Percentiles rank a stretch among this genome's conserved stretches.
Evolutionary conservation across 2,329 filamentous ascomycete species (phyloP).

Genomic region (Aspergillus bombycis): DNA sequence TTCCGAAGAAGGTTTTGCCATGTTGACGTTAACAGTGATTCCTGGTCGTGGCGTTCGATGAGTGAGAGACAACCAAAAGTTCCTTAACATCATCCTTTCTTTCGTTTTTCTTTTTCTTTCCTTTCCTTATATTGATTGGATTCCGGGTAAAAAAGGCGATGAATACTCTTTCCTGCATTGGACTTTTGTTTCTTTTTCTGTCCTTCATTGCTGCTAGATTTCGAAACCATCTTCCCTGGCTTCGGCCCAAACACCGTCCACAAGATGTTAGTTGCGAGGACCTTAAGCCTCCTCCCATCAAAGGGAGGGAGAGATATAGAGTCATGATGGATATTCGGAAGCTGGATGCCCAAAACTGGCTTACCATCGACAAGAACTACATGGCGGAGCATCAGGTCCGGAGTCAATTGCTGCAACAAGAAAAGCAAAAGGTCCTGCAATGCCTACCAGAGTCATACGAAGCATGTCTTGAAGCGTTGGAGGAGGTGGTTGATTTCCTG

Average conservation of each 20-base stretch:
- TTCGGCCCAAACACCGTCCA: constrained; percentile 11
- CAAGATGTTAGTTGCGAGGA: constrained; percentile 27
- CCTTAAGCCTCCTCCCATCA: constrained; percentile 41
- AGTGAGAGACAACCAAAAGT: constrained; percentile 16
- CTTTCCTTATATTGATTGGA: constrained; percentile 10
- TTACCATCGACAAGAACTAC: constrained; percentile 53
- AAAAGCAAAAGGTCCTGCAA: constrained; percentile 48
- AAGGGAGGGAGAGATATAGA: constrained; percentile 42
- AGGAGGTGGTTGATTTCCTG: constrained; percentile 51
- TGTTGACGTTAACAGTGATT: constrained; percentile 20
- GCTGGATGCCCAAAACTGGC: constrained; percentile 52
- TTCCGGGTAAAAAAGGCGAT: constrained; percentile 31
- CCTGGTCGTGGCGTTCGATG: constrained; percentile 20
- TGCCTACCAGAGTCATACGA: constrained; percentile 48
- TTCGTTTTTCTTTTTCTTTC: constrained; percentile 11
- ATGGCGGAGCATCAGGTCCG: constrained; percentile 48
- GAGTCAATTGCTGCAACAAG: constrained; percentile 42
- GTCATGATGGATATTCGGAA: constrained; percentile 54
- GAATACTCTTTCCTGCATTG: constrained; percentile 35
- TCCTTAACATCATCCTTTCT: constrained; percentile 15
- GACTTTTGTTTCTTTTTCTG: constrained; percentile 33
- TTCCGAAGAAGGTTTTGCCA: constrained; percentile 16
- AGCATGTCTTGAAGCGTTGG: constrained; percentile 53
- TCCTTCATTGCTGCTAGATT: constrained; percentile 32
- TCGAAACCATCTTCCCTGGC: constrained; percentile 21